Percentiles rank a stretch among this genome's conserved stretches.
phyloP scores from a whole-genome alignment of 2,329 filamentous ascomycete genomes.

The Trichoderma sp. region DNA sequence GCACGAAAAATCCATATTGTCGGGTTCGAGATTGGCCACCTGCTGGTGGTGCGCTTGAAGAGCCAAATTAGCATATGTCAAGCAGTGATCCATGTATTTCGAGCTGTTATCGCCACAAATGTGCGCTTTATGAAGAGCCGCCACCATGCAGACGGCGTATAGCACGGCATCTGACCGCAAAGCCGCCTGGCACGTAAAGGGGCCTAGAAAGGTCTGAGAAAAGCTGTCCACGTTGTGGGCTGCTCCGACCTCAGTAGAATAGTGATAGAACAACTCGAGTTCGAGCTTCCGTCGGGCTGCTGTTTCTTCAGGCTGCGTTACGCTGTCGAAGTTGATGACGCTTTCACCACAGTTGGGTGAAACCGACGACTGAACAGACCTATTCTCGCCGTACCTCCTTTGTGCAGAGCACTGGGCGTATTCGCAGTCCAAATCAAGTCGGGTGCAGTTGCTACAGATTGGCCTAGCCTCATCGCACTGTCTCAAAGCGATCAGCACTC shows the following conservation, averaged over 20 bases:
- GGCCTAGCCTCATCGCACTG: constrained; percentile 35
- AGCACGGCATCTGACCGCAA: constrained; percentile 32
- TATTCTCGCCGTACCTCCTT: neutral
- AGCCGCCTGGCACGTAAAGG: constrained; percentile 28
- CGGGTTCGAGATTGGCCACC: constrained; percentile 27
- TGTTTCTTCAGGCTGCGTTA: constrained; percentile 29
- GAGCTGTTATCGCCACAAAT: constrained; percentile 3
- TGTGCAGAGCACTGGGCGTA: constrained; percentile 25
- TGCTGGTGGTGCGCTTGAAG: constrained; percentile 32
- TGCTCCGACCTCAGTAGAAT: constrained; percentile 30
- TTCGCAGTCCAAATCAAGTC: constrained; percentile 30
- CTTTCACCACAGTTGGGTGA: neutral
- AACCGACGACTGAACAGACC: neutral
- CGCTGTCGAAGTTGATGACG: neutral
- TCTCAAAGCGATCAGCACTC: neutral
- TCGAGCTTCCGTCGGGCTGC: constrained; percentile 32
- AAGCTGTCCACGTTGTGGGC: constrained; percentile 29
- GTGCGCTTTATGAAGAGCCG: constrained; percentile 31
- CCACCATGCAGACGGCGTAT: constrained; percentile 31
- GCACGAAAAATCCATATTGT: constrained; percentile 32
- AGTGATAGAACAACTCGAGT: constrained; percentile 33
- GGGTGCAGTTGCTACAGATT: constrained; percentile 33
- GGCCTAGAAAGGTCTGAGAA: constrained; percentile 28
- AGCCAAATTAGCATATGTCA: constrained; percentile 31
- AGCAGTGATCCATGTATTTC: constrained; percentile 20